Evolutionary conservation across 495 filamentous ascomycete species (phyloP).

Genomic region (Penicillium salamii): DNA sequence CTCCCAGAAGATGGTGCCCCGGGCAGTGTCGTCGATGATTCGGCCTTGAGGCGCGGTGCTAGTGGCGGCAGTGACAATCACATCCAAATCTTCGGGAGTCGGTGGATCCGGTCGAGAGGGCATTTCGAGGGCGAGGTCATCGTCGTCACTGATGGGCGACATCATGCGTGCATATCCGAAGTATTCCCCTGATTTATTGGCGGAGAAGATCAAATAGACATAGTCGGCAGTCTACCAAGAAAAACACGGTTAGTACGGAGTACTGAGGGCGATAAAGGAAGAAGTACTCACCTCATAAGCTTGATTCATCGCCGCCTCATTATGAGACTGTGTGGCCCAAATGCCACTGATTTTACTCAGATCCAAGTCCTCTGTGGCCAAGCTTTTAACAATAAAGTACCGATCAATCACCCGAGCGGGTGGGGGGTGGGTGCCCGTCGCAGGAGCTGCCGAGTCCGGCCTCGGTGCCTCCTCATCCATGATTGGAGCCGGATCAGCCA

Average conservation of each 20-base stretch:
- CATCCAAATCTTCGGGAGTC: constrained; percentile 52
- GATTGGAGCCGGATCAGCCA: not conserved
- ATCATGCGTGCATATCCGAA: constrained; percentile 94
- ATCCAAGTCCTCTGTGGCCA: constrained; percentile 93
- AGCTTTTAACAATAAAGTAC: constrained; percentile 91
- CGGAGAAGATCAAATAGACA: constrained; percentile 96
- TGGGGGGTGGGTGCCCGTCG: constrained; percentile 17
- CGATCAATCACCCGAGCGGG: constrained; percentile 53
- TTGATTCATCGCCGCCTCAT: constrained; percentile 77
- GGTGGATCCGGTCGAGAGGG: constrained; percentile 49
- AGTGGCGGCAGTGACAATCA: constrained; percentile 77
- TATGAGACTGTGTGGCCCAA: constrained; percentile 95
- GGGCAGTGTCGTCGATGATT: constrained; percentile 89
- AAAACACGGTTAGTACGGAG: not conserved
- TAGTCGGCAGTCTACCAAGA: constrained; percentile 65
- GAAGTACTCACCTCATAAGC: constrained; percentile 70
- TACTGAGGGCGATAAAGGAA: not conserved
- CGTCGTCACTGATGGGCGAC: constrained; percentile 77
- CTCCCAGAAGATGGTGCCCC: constrained; percentile 98
- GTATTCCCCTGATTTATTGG: constrained; percentile 97
- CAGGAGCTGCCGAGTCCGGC: not conserved
- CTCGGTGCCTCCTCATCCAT: not conserved
- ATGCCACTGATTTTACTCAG: constrained; percentile 81
- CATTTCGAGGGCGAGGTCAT: constrained; percentile 59
- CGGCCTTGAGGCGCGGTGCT: constrained; percentile 77